Evolutionary conservation across 2,329 filamentous ascomycete genomes (phyloP), one percentile per base, ranked within the genome.

Genomic region (Clarireedia sp.): DNA sequence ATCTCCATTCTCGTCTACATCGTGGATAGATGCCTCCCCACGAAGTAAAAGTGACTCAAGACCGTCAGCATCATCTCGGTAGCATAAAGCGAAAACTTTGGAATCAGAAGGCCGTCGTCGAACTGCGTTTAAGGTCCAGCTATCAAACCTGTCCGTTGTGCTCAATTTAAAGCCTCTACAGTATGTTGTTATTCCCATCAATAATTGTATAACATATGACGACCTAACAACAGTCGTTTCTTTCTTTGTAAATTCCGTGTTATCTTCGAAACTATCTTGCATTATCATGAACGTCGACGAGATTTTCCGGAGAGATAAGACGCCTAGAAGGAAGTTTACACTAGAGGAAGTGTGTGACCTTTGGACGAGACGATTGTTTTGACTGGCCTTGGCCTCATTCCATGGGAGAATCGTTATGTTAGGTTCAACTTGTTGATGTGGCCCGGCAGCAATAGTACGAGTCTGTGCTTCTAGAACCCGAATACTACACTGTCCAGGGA

Each of bases 1-100:
- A 4, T 6, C 0, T n/a, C 51, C 58, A 0, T 7, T 0, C 8
- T 48, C 46, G 10, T 55, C n/a, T 4, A 52, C 14, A 48, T 60
- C 56, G 41, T 51, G 51, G 12, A 60, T 5, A 5, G 54, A 60
- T 44, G 58, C 54, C 17, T 57, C 29, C 1, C 56, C 54, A 7
- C 19, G 23, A 43, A 37, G n/a, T 1, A 60, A 33, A 2, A 60
- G 48, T 6, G 23, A 43, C 6, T 41, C n/a, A 3, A 60, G 54
- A 12, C 43, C 54, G 37, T 49, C 23, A 17, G 24, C 8, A 8
- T 57, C 48, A 14, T 54, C 56, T 3, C 16, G 0, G 5, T 0
- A 0, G 33, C 51, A 55, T 24, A 54, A 21, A n/a, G 2, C 0
- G 17, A 57, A 58, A 3, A 53, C 48, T 16, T 40, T 23, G 0